Base-by-base conservation (phyloP, 2,329 filamentous ascomycete genomes). In the Fusarium proliferatum region DNA sequence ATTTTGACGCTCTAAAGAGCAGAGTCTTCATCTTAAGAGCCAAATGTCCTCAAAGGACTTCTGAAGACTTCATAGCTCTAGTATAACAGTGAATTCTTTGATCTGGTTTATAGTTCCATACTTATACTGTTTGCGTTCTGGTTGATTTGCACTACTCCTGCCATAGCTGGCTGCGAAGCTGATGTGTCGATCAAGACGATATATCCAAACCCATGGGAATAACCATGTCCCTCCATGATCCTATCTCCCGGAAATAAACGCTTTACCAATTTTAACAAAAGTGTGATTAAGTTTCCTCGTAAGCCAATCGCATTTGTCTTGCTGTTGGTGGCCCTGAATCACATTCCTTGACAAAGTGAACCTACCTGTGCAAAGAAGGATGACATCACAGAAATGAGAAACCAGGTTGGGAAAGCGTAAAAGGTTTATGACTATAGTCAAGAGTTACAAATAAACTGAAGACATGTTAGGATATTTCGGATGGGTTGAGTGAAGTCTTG, bases 221-320 rank as follows among this genome's bases (percentile, higher is more conserved):
- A 41, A 36, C 13, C 7, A 51, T n/a, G 1, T 16, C 5, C 21
- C 17, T 28, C 55, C 55, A 15, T 7, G 33, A 13, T 28, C 41
- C 55, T 28, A 33, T 36, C 41, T 36, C 55, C 15, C 23, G 55
- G 55, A 21, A 58, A 49, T 58, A 58, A 48, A 46, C 30, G 33
- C 21, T 36, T 38, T 3, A 6, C 8, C 19, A 15, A 19, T 28
- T 12, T 48, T 10, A 15, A 17, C 17, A 48, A 5, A 3, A 28
- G 8, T 12, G 17, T 7, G 13, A 48, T 34, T 23, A 34, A 13
- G 6, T 2, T 45, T 19, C 13, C 21, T 28, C 13, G 4, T 15
- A 28, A 49, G 4, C 42, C 9, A 58, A 49, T 58, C 42, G 15
- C 10, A 19, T 26, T 36, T 28, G 30, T n/a, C 7, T 13, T 19